A percentile compares a stretch with the other conserved stretches of the same genome.
phyloP scores from a whole-genome alignment of 257 asterid species.

The Ilex aquifolium region DNA sequence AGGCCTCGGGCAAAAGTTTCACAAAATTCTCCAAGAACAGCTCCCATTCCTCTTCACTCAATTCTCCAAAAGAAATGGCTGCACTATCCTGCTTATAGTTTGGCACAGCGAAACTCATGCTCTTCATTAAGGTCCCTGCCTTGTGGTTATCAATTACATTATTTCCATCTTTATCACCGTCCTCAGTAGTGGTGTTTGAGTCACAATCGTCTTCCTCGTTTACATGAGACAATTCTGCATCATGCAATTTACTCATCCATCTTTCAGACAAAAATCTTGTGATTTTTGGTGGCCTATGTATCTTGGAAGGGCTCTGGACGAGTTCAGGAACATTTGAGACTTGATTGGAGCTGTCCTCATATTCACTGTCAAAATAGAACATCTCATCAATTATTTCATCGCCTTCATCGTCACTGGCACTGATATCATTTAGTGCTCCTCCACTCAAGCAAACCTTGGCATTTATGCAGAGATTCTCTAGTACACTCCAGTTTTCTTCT shows the following conservation, averaged over 20 bases:
- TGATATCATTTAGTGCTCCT: conserved; percentile 14
- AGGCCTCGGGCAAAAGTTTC: conserved; percentile 50
- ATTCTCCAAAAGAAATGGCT: conserved; percentile 51
- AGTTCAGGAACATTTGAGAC: conserved; percentile 14
- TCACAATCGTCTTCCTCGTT: conserved; percentile 15
- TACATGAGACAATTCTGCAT: conserved; percentile 8
- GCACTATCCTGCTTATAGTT: conserved; percentile 44
- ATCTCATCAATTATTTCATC: conserved; percentile 25
- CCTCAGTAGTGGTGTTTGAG: conserved; percentile 10
- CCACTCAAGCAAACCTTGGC: conserved; percentile 44
- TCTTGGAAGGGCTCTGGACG: conserved; percentile 9
- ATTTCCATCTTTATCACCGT: conserved; percentile 8
- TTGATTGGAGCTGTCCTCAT: conserved; percentile 17
- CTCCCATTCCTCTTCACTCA: conserved; percentile 60
- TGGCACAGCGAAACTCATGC: conserved; percentile 57
- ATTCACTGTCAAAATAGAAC: conserved; percentile 45
- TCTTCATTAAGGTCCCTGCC: conserved; percentile 46
- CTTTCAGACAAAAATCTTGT: conserved; percentile 38
- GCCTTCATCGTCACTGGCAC: conserved; percentile 15
- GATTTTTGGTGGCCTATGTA: conserved; percentile 46
- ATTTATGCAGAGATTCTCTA: conserved; percentile 60
- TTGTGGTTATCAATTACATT: conserved; percentile 15
- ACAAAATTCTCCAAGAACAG: conserved; percentile 55
- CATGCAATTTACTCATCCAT: conserved; percentile 27
- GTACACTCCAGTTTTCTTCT: conserved; percentile 57